Percentiles rank a stretch among this genome's conserved stretches.
Conservation (phyloP, 257 asterid genomes). For the Solanum paucissectum region DNA sequence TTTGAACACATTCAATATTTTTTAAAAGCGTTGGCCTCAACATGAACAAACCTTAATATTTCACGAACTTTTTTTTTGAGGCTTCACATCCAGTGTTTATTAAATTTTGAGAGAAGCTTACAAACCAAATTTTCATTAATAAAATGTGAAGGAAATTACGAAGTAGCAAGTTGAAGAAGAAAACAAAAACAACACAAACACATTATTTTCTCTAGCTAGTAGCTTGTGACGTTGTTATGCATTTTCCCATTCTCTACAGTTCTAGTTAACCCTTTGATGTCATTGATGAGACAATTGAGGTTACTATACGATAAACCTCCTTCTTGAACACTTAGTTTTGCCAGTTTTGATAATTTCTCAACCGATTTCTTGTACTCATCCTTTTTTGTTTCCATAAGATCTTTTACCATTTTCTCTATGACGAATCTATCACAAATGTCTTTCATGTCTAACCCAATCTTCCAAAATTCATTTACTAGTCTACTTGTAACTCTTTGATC, state of each 20-base stretch:
- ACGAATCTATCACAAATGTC: conserved; percentile 31
- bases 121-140: neutral
- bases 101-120: neutral
- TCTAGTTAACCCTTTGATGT: neutral
- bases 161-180: neutral
- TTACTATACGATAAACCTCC: conserved; percentile 33
- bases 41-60: neutral
- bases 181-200: neutral
- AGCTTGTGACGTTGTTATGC: neutral
- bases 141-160: neutral
- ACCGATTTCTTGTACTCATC: conserved; percentile 26
- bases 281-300: conserved; percentile 12
- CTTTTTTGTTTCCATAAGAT: conserved; percentile 28
- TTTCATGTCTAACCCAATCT: conserved; percentile 50
- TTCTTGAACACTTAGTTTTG: conserved; percentile 16
- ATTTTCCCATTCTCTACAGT: neutral
- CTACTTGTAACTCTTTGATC: conserved; percentile 44
- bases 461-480: conserved; percentile 47
- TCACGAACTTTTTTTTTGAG: neutral
- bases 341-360: conserved; percentile 15
- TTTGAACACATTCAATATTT: neutral
- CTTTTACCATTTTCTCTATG: conserved; percentile 28
- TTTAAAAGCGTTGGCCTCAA: no score
- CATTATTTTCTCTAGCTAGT: neutral
- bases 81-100: neutral